Conservation (phyloP, 2,329 filamentous ascomycete genomes). For the Penicillium sp. region DNA sequence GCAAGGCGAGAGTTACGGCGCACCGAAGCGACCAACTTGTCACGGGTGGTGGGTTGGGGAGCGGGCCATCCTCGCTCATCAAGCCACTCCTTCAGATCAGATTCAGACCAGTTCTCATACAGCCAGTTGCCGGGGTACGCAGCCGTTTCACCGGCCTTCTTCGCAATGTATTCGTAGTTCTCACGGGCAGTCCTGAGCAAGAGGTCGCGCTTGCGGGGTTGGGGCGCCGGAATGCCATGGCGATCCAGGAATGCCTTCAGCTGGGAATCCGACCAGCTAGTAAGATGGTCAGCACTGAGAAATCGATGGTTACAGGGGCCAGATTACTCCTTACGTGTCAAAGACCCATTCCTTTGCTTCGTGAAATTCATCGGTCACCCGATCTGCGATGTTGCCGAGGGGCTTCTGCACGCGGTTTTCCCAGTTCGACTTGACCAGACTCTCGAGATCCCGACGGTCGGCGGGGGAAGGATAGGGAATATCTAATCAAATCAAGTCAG, state of each 20-base stretch:
- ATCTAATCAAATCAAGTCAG: slow-evolving; percentile 45
- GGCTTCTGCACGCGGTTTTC: slow-evolving; percentile 70
- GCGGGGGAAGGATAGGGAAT: slow-evolving; percentile 87
- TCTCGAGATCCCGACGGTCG: slow-evolving; percentile 93
- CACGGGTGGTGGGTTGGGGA: slow-evolving; percentile 80
- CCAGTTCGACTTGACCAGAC: slow-evolving; percentile 89
- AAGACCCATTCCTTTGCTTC: slow-evolving; percentile 89
- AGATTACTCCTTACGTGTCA: slow-evolving; percentile 62
- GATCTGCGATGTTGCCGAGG: slow-evolving; percentile 79
- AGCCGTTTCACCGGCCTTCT: slow-evolving; percentile 73
- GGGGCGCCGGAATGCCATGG: slow-evolving; percentile 82
- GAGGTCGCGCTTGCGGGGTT: slow-evolving; percentile 82
- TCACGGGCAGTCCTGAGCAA: slow-evolving; percentile 76
- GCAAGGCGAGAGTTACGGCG: slow-evolving; percentile 88
- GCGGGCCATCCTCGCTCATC: slow-evolving; percentile 84
- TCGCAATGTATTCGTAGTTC: slow-evolving; percentile 78
- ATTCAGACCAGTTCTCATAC: slow-evolving; percentile 88
- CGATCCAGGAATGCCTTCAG: slow-evolving; percentile 91
- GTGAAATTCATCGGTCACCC: slow-evolving; percentile 70
- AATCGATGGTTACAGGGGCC: neutral
- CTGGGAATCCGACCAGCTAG: slow-evolving; percentile 87
- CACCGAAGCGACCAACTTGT: slow-evolving; percentile 84
- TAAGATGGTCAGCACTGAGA: slow-evolving; percentile 12
- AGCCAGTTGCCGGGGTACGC: slow-evolving; percentile 96
- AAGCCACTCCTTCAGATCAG: slow-evolving; percentile 90